These are phyloP conservation scores for Leishmania arabica DNA, from an alignment of 208 protist species.

Conservation along the genomic window DNA sequence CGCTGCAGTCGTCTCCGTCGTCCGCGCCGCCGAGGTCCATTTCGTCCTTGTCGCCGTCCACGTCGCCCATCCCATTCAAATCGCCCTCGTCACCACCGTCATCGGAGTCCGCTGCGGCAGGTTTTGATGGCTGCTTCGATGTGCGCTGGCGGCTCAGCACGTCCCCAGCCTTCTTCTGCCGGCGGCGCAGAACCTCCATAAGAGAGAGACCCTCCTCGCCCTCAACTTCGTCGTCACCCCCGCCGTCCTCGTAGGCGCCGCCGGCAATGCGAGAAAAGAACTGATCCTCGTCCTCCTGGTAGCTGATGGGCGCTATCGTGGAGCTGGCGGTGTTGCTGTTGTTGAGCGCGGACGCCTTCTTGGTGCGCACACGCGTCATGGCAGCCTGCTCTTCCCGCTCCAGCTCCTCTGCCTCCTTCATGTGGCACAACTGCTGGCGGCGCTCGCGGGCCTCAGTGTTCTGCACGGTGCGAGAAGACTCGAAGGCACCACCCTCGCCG, in stretches of 20 bases:
- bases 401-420: slow-evolving; percentile 78
- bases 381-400: slow-evolving; percentile 81
- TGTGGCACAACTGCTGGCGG: slow-evolving; percentile 59
- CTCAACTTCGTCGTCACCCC: slow-evolving; percentile 30
- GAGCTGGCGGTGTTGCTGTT: slow-evolving; percentile 40
- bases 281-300: slow-evolving; percentile 91
- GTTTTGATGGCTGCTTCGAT: slow-evolving; percentile 21
- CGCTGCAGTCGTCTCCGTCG: slow-evolving; percentile 31
- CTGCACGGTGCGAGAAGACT: slow-evolving; percentile 30
- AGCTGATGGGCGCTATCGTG: slow-evolving; percentile 63
- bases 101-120: slow-evolving; percentile 15
- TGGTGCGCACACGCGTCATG: slow-evolving; percentile 84
- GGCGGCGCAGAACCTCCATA: slow-evolving; percentile 75
- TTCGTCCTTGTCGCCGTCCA: slow-evolving; percentile 36
- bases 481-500: slow-evolving; percentile 30
- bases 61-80: neutral
- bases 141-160: slow-evolving; percentile 32
- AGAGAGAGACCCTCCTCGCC: slow-evolving; percentile 71
- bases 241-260: slow-evolving; percentile 25
- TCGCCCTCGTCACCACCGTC: slow-evolving; percentile 2
- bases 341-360: slow-evolving; percentile 66
- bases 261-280: slow-evolving; percentile 87
- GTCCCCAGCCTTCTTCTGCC: slow-evolving; percentile 42
- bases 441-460: slow-evolving; percentile 67
- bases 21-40: slow-evolving; percentile 23